Conservation (phyloP, 108 stramenopile species). For the Aurantiochytrium sp. region DNA sequence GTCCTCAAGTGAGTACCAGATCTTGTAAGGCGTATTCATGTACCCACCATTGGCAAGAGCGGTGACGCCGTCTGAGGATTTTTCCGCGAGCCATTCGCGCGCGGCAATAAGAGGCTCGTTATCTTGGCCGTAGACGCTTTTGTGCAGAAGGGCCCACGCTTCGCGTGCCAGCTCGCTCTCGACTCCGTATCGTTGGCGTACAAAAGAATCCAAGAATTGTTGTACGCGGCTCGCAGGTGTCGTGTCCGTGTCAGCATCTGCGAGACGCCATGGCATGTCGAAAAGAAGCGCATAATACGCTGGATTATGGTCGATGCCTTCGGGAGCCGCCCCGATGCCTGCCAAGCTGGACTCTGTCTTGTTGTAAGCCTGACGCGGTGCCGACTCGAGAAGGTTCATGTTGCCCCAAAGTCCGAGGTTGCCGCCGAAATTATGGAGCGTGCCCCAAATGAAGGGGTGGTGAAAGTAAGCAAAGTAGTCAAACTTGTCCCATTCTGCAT, state of each 20-base stretch:
- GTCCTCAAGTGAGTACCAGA: not conserved
- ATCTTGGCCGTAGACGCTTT: not conserved
- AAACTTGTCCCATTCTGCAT: constrained; percentile 41
- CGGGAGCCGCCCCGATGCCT: constrained; percentile 48
- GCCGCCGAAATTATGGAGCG: constrained; percentile 52
- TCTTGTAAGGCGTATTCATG: not conserved
- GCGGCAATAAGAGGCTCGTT: not conserved
- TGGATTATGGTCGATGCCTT: constrained; percentile 56
- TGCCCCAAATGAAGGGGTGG: constrained; percentile 44
- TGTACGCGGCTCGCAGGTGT: not conserved
- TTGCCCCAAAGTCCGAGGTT: constrained; percentile 28
- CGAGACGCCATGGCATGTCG: constrained; percentile 24
- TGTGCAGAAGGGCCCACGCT: not conserved
- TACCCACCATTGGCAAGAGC: not conserved
- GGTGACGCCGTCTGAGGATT: not conserved
- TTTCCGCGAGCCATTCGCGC: not conserved
- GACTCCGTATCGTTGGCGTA: not conserved
- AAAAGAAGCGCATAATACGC: constrained; percentile 43
- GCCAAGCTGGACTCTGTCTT: not conserved
- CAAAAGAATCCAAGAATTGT: not conserved
- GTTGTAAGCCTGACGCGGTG: not conserved
- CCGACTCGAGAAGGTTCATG: not conserved
- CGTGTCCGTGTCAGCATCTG: not conserved
- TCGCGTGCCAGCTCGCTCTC: not conserved
- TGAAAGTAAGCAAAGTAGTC: constrained; percentile 29